Conservation (phyloP, 2,329 filamentous ascomycete species). For the Phaeosphaeriaceae sp. region DNA sequence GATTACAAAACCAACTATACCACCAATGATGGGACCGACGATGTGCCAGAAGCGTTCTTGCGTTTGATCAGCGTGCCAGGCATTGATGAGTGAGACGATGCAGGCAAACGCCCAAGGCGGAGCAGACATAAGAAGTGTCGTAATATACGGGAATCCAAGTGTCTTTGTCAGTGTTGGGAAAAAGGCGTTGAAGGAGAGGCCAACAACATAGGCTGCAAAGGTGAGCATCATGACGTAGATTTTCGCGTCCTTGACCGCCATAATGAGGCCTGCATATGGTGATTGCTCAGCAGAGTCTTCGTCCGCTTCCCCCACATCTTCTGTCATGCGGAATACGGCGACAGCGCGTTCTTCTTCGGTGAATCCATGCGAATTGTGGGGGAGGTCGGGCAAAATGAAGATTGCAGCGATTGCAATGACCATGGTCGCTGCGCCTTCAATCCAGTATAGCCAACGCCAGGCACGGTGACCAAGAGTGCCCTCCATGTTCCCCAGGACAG, state of each 20-base stretch:
- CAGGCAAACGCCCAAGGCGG: slow-evolving; percentile 59
- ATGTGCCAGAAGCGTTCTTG: slow-evolving; percentile 62
- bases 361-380: slow-evolving; percentile 54
- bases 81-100: slow-evolving; percentile 55
- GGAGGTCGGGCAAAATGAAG: slow-evolving; percentile 44
- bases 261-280: slow-evolving; percentile 60
- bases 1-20: slow-evolving; percentile 54
- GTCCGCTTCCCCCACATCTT: slow-evolving; percentile 59
- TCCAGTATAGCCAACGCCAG: slow-evolving; percentile 53
- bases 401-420: slow-evolving; percentile 37
- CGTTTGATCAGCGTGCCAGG: slow-evolving; percentile 59
- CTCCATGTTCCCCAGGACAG: slow-evolving; percentile 49
- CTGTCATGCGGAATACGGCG: slow-evolving; percentile 48
- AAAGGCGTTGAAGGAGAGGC: slow-evolving; percentile 49
- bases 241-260: slow-evolving; percentile 67
- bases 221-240: slow-evolving; percentile 70
- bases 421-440: slow-evolving; percentile 45
- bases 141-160: slow-evolving; percentile 47
- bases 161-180: slow-evolving; percentile 49
- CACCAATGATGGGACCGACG: slow-evolving; percentile 51
- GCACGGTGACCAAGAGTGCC: slow-evolving; percentile 43
- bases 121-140: slow-evolving; percentile 49
- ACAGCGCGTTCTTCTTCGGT: slow-evolving; percentile 55
- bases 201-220: slow-evolving; percentile 66
- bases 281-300: slow-evolving; percentile 53